Percentiles rank a stretch among this genome's conserved stretches.
These are phyloP conservation scores for Trypanosomatidae sp. DNA, from an alignment of 208 protist species.

Conservation along the genomic window DNA sequence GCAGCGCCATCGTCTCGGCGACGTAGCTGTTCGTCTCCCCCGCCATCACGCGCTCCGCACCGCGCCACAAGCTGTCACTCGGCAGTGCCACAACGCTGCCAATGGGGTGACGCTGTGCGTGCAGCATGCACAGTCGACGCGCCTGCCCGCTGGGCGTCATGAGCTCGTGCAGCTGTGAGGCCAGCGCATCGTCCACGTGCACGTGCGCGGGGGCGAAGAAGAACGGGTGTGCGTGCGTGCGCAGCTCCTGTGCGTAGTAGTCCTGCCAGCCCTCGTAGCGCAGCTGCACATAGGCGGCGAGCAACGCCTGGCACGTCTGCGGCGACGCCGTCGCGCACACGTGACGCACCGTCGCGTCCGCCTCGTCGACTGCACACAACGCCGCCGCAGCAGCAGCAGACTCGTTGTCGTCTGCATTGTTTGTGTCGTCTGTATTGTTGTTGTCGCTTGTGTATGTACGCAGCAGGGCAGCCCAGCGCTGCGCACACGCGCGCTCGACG, in stretches of 20 bases:
- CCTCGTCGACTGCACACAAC: background rate
- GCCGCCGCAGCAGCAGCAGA: background rate
- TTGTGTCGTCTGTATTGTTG: background rate
- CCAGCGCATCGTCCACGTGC: slow-evolving; percentile 13
- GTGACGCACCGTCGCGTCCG: background rate
- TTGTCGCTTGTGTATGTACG: background rate
- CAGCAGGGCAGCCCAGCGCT: slow-evolving; percentile 6
- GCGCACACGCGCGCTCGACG: slow-evolving; percentile 16
- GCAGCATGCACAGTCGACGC: slow-evolving; percentile 23
- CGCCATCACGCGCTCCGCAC: slow-evolving; percentile 4
- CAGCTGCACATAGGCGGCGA: slow-evolving; percentile 20
- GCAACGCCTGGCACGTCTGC: background rate
- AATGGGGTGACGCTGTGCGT: slow-evolving; percentile 18
- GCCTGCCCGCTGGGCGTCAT: slow-evolving; percentile 45
- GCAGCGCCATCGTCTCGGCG: slow-evolving; percentile 13
- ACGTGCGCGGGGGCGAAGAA: slow-evolving; percentile 15
- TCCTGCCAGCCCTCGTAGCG: slow-evolving; percentile 42
- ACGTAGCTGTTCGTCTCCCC: slow-evolving; percentile 35
- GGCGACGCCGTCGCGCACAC: background rate
- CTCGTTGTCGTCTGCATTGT: background rate
- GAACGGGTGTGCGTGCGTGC: slow-evolving; percentile 19
- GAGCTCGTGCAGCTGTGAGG: slow-evolving; percentile 12
- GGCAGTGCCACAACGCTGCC: slow-evolving; percentile 32
- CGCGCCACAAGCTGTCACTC: slow-evolving; percentile 4
- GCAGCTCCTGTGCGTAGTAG: slow-evolving; percentile 45